Base-by-base conservation (phyloP, 257 asterid species). In the Nyctanthes arbortristis region DNA sequence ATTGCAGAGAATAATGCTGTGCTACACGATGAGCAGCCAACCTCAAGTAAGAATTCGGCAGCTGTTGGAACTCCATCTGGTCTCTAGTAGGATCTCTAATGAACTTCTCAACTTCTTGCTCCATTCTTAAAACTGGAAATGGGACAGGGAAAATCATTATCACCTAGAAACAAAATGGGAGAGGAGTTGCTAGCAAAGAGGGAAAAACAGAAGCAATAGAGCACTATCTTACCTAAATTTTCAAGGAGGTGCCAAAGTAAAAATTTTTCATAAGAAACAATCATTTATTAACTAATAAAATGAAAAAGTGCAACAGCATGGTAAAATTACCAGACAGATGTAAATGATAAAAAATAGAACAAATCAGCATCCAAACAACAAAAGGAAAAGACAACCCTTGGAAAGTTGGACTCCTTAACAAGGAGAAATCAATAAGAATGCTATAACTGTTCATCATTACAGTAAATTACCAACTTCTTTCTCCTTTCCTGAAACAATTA, bases 21-120 rank as follows among this genome's bases (percentile, higher is more conserved):
- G 99, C 98, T 54, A 95, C 95, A 52, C 98, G 98, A 84, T 95
- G 99, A 63, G 97, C 99, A 70, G 99, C 99, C 87, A 95, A 79
- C 7, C 99, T 93, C 79, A 92, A 80, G 82, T 92, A 95, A 40
- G 99, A 95, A 76, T 97, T 95, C 39, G 99, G 99, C 68, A 95
- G 83, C 79, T 89, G 97, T 61, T 89, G 90, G 78, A 95, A 95
- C 76, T 95, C 98, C 98, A 95, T 86, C 72, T 89, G 95, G 49
- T 89, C 96, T 79, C 97, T 81, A 12, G 82, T 80, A 35, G 92
- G 96, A 83, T 92, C 97, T 55, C 83, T 86, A 11, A 92, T 81
- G 80, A 95, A 95, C 84, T 82, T 95, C 79, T 91, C 97, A 31
- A 95, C 84, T 58, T 95, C 98, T 84, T 92, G 97, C 96, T 95